Percentiles rank a stretch among this genome's conserved stretches.
Conservation (phyloP, 83 land plant species). For the Picea abies region DNA sequence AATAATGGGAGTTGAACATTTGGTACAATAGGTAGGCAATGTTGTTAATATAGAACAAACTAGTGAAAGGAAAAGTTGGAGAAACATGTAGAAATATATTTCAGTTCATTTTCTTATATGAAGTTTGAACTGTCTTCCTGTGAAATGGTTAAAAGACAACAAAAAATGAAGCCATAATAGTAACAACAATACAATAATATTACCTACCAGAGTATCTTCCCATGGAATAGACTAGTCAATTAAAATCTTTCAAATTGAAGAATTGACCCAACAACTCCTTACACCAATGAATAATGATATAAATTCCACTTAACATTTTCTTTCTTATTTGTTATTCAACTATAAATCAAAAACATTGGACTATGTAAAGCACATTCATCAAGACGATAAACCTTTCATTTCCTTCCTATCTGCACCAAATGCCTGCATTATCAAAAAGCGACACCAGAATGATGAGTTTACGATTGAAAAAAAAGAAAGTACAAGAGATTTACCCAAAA, state of each 20-base stretch:
- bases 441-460: neutral
- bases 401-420: constrained; percentile 78
- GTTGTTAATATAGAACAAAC: neutral
- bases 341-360: neutral
- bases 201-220: too few species aligned
- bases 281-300: neutral
- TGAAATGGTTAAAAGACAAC: too few species aligned
- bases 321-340: neutral
- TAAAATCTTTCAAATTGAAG: neutral
- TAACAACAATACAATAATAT: too few species aligned
- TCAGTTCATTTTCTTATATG: neutral
- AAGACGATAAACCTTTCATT: constrained; percentile 49
- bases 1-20: neutral
- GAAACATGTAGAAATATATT: neutral
- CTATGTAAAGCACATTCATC: constrained; percentile 14
- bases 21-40: neutral
- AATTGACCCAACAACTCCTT: neutral
- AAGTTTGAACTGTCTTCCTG: neutral
- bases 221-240: too few species aligned
- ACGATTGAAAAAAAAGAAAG: neutral
- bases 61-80: neutral
- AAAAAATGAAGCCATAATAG: too few species aligned
- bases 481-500: neutral
- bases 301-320: neutral
- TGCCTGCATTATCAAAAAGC: constrained; percentile 35